A percentile compares a stretch with the other conserved stretches of the same genome.
phyloP scores from a whole-genome alignment of 192 early-diverging fungal species.

The Umbelopsis sp. region DNA sequence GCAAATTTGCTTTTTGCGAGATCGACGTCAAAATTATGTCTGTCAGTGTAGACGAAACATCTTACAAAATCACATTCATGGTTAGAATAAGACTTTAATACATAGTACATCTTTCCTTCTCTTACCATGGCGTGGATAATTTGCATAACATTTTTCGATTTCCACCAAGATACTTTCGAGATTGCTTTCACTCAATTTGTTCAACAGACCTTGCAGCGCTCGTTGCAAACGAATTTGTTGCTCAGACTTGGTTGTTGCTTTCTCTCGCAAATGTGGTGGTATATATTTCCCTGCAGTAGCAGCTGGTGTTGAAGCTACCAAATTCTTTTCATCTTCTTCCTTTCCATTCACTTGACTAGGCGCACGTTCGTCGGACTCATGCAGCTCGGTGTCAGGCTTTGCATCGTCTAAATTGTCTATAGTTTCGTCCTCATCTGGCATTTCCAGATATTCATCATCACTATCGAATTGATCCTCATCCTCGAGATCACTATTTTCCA shows the following conservation, averaged over 20 bases:
- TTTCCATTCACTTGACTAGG: slow-evolving; percentile 35
- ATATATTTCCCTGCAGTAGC: slow-evolving; percentile 66
- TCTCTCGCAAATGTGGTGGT: slow-evolving; percentile 83
- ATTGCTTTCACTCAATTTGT: slow-evolving; percentile 90
- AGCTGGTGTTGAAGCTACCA: slow-evolving; percentile 13
- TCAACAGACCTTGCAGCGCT: slow-evolving; percentile 85
- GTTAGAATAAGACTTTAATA: neutral
- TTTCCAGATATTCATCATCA: slow-evolving; percentile 19
- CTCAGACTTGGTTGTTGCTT: slow-evolving; percentile 63
- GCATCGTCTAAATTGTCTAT: slow-evolving; percentile 29
- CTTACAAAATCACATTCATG: slow-evolving; percentile 32
- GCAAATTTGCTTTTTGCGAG: slow-evolving; percentile 80
- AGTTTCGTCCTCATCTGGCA: slow-evolving; percentile 37
- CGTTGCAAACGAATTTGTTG: slow-evolving; percentile 75
- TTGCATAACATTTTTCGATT: slow-evolving; percentile 79
- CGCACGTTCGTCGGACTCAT: slow-evolving; percentile 13
- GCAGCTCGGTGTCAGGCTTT: slow-evolving; percentile 24
- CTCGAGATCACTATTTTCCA: slow-evolving; percentile 16
- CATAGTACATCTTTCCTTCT: neutral
- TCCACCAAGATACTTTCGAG: slow-evolving; percentile 84
- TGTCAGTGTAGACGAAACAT: slow-evolving; percentile 87
- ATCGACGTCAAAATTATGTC: slow-evolving; percentile 77
- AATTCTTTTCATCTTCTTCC: slow-evolving; percentile 22
- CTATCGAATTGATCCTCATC: neutral
- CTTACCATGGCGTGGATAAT: slow-evolving; percentile 43